Evolutionary conservation across 148 eudicot species (phyloP), one percentile per base, ranked within the genome.

Genomic region (Camellia granthamiana): DNA sequence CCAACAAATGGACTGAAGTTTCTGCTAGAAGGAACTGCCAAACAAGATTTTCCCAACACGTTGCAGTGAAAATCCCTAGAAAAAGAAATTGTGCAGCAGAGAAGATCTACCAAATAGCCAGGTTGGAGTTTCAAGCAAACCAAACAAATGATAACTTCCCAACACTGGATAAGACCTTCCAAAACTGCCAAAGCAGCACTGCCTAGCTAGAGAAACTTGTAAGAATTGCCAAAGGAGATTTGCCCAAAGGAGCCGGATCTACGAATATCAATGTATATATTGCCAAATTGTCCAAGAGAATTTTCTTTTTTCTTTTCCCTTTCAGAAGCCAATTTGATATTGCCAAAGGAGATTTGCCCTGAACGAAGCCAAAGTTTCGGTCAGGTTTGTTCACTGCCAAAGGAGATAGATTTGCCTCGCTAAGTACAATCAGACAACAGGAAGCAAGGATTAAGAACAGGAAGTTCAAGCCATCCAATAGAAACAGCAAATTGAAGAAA

Each of bases 161-260:
- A 47, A 61, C 74, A 52, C 47, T n/a, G 18, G 64, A 61, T 61
- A n/a, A 61, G 10, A 3, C 21, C 64, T 18, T 38, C 9, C 72
- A 47, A 72, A 59, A 65, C 56, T 76, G 6, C 69, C 8, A n/a
- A 46, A 42, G 16, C 16, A 44, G 23, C 55, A 13, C 23, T 49
- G 21, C 15, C 64, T 61, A 81, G 72, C 79, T 15, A 60, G 62
- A 60, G 76, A 47, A 74, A 69, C 21, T 65, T 58, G 13, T 30
- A 30, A 42, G 49, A 71, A 71, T 82, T 88, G 95, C 98, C 95
- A 92, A 91, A 89, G 90, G 91, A 92, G 90, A 89, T 87, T 90
- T 92, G 84, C 90, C 93, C 91, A 43, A 43, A 72, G 73, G 82
- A 88, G 86, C 80, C 54, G 78, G 84, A 85, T 77, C 74, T 68